Percentiles rank a stretch among this genome's conserved stretches.
Evolutionary conservation across 1,139 yeast species (phyloP).

Genomic region (Candida mesenterica): DNA sequence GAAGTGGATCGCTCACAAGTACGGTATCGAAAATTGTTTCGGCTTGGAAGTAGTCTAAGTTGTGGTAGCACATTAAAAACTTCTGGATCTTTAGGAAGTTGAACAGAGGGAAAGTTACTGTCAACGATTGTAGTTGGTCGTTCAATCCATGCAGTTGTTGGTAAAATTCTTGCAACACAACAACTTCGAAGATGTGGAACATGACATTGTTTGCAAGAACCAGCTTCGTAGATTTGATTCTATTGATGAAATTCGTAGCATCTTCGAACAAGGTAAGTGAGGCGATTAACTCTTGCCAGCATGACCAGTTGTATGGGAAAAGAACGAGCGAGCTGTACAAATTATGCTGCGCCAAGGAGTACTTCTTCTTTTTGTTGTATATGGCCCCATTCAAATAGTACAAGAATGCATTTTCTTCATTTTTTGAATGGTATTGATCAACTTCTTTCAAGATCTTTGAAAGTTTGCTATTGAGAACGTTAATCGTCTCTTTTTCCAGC

Average conservation of each 20-base stretch:
- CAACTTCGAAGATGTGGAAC: conserved; percentile 68
- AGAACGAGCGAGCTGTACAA: conserved; percentile 56
- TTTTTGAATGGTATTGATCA: conserved; percentile 28
- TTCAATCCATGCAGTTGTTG: conserved; percentile 59
- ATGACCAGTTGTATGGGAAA: conserved; percentile 90
- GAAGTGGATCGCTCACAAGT: conserved; percentile 72
- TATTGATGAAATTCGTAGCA: conserved; percentile 47
- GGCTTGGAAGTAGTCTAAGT: conserved; percentile 76
- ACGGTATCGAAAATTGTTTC: conserved; percentile 78
- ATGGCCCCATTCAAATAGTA: conserved; percentile 69
- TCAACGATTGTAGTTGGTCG: conserved; percentile 47
- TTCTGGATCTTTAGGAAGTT: conserved; percentile 74
- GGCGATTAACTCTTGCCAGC: conserved; percentile 80
- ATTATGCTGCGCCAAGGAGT: conserved; percentile 54
- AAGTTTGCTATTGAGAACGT: conserved; percentile 26
- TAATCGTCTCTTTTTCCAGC: conserved; percentile 16
- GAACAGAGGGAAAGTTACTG: conserved; percentile 64
- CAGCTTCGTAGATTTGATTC: conserved; percentile 28
- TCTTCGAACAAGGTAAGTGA: conserved; percentile 67
- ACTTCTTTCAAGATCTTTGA: conserved; percentile 46
- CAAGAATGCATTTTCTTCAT: conserved; percentile 54
- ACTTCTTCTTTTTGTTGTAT: conserved; percentile 61
- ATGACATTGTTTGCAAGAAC: conserved; percentile 39
- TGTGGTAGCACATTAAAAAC: conserved; percentile 78
- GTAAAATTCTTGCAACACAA: conserved; percentile 75